phyloP scores from a whole-genome alignment of 2,329 filamentous ascomycete species.

The Aspergillus sclerotialis region DNA sequence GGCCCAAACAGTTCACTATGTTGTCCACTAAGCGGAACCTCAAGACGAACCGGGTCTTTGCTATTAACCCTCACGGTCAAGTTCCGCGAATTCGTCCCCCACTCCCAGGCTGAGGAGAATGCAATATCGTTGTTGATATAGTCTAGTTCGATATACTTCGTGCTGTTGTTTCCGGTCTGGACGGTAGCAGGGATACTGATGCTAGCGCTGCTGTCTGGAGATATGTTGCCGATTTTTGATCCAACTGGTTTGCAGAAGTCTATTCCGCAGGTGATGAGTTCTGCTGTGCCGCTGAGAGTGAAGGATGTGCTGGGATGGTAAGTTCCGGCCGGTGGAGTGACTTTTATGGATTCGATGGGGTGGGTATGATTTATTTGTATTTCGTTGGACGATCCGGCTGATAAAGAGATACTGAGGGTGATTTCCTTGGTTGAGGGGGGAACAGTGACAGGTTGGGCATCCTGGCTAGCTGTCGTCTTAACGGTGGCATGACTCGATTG shows the following conservation, averaged over 20 bases:
- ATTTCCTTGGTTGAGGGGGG: constrained; percentile 4
- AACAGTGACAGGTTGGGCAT: constrained; percentile 3
- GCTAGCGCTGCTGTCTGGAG: constrained; percentile 20
- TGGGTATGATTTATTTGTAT: constrained; percentile 14
- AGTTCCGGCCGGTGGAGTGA: constrained; percentile 15
- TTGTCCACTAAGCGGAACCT: constrained; percentile 40
- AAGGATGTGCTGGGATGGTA: constrained; percentile 40
- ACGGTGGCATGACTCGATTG: constrained; percentile 5
- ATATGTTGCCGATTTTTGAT: constrained; percentile 38
- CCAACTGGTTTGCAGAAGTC: constrained; percentile 39
- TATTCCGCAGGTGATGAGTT: constrained; percentile 26
- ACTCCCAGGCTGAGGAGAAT: constrained; percentile 36
- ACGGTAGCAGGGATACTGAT: constrained; percentile 29
- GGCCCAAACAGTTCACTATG: constrained; percentile 31
- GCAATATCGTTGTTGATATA: constrained; percentile 49
- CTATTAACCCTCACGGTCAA: constrained; percentile 46
- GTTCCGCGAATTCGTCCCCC: constrained; percentile 45
- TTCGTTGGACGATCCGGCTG: constrained; percentile 18
- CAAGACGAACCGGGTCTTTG: constrained; percentile 36
- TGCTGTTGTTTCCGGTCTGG: constrained; percentile 20
- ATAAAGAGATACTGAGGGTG: constrained; percentile 11
- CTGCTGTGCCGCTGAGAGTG: constrained; percentile 29
- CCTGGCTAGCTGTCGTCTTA: constrained; percentile 2
- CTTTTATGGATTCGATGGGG: constrained; percentile 13
- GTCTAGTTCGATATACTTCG: constrained; percentile 41